Evolutionary conservation across 768 basidiomycete genomes (phyloP).

Genomic region (Leccinum obscurum): DNA sequence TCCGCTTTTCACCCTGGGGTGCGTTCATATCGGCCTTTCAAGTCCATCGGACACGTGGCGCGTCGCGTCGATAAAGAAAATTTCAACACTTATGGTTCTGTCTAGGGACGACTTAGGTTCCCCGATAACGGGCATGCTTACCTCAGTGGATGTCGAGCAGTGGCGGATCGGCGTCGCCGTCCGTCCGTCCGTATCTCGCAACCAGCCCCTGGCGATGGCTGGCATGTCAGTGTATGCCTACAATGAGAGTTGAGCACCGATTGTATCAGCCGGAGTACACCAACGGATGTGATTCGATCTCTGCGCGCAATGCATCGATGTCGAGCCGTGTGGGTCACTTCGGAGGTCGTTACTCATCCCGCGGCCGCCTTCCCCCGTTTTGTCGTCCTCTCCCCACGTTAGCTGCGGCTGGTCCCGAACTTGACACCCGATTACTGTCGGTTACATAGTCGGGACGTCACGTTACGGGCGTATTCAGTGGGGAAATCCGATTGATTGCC

Average conservation of each 20-base stretch:
- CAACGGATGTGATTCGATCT: not conserved
- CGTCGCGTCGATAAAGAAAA: not conserved
- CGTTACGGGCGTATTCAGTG: not conserved
- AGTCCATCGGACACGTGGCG: not conserved
- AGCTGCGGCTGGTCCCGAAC: not conserved
- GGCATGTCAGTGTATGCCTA: not conserved
- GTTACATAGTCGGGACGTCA: not conserved
- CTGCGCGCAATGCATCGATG: not conserved
- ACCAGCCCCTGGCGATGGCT: not conserved
- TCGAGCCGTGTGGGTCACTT: not conserved
- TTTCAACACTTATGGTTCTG: not conserved
- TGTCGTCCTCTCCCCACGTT: not conserved
- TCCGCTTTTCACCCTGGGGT: not conserved
- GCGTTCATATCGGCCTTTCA: conserved; percentile 2
- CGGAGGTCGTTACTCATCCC: not conserved
- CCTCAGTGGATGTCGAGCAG: not conserved
- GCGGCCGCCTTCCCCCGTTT: not conserved
- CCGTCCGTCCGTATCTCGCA: not conserved
- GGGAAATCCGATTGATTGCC: not conserved
- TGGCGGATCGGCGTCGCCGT: not conserved
- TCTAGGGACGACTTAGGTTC: not conserved
- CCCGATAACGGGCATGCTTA: not conserved
- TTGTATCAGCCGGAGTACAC: not conserved
- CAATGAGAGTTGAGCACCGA: not conserved
- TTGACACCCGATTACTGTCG: not conserved